Evolutionary conservation across 306 rosid genomes (phyloP).

Genomic region (Sphenostylis stenocarpa): DNA sequence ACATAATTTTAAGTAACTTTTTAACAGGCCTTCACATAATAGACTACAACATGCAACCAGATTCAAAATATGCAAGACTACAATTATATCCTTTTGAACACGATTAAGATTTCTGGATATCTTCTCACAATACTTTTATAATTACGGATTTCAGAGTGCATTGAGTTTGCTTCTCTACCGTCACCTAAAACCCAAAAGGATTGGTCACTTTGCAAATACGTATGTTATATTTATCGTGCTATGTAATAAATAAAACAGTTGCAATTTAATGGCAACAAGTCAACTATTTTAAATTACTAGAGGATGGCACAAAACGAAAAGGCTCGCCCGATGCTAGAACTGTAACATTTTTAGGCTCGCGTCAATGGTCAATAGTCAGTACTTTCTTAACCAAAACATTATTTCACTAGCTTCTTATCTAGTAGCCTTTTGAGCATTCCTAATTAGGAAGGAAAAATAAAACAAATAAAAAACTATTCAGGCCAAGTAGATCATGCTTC

Average conservation of each 20-base stretch:
- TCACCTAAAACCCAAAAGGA: constrained; percentile 1
- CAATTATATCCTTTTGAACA: background rate
- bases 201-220: background rate
- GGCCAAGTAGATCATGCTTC: background rate
- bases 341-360: background rate
- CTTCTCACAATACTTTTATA: background rate
- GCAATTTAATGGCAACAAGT: background rate
- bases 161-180: background rate
- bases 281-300: background rate
- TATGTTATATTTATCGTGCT: background rate
- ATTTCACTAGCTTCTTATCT: background rate
- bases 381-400: constrained; percentile 19
- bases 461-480: background rate
- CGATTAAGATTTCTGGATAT: background rate
- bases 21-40: background rate
- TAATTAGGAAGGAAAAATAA: background rate
- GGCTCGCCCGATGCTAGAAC: background rate
- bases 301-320: background rate
- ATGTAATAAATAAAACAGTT: background rate
- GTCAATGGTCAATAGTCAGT: background rate
- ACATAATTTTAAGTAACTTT: background rate
- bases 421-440: background rate
- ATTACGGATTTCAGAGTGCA: background rate
- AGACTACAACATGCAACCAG: background rate
- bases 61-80: background rate